Percentiles rank a stretch among this genome's conserved stretches.
Evolutionary conservation across 345 rosid species (phyloP).

Genomic region (Laguncularia racemosa): DNA sequence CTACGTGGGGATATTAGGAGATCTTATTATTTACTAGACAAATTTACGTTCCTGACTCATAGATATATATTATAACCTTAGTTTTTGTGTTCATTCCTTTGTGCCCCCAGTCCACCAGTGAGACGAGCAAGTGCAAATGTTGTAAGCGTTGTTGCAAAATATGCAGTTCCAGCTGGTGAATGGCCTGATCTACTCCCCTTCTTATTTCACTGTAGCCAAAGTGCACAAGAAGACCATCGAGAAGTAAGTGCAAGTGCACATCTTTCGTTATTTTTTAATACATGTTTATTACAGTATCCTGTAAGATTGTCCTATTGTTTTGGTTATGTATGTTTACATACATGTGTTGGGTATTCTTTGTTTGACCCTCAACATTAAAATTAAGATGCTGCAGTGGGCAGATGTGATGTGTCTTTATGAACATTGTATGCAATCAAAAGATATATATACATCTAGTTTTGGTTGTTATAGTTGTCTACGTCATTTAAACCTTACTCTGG

Average conservation of each 20-base stretch:
- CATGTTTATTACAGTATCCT: background rate
- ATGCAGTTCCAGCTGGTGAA: constrained; percentile 93
- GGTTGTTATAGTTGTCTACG: too few species aligned
- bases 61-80: background rate
- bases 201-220: constrained; percentile 91
- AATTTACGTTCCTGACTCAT: too few species aligned
- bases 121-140: constrained; percentile 98
- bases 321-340: background rate
- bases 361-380: too few species aligned
- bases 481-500: too few species aligned
- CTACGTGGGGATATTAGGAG: background rate
- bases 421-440: too few species aligned
- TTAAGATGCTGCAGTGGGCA: too few species aligned
- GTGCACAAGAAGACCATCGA: constrained; percentile 92
- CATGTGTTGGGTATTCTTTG: background rate
- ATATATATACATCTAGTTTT: too few species aligned
- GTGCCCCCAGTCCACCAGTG: constrained; percentile 62
- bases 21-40: too few species aligned
- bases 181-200: constrained; percentile 93
- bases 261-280: background rate
- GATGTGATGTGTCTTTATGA: too few species aligned
- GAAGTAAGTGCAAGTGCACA: constrained; percentile 44
- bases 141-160: constrained; percentile 87
- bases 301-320: too few species aligned
- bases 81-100: background rate